These are phyloP conservation scores for Podospora pseudopauciseta DNA, from an alignment of 495 filamentous ascomycete species.

Conservation along the genomic window DNA sequence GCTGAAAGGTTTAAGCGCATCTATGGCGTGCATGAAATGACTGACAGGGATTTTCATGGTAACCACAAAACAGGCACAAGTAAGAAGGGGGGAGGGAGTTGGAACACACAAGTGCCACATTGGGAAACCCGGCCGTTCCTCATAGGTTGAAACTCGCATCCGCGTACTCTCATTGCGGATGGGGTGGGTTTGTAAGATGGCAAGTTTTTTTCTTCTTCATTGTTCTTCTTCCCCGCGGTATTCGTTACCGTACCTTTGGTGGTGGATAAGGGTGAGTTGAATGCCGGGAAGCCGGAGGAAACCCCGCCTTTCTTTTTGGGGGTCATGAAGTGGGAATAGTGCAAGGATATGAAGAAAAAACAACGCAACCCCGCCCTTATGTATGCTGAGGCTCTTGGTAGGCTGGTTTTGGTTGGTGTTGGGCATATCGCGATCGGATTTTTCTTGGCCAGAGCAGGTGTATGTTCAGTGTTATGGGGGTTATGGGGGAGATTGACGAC, in stretches of 20 bases:
- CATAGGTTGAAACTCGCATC: background rate
- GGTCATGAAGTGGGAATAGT: too few relatives aligned
- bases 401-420: background rate
- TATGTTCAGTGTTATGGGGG: background rate
- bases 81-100: background rate
- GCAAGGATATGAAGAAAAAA: background rate
- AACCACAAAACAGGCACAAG: background rate
- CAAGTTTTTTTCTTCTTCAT: background rate
- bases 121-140: background rate
- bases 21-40: slow-evolving; percentile 2
- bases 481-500: background rate
- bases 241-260: background rate
- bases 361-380: background rate
- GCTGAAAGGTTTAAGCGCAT: background rate
- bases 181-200: background rate
- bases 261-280: background rate
- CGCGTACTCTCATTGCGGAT: background rate
- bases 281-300: background rate
- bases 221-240: background rate
- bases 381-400: background rate
- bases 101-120: background rate
- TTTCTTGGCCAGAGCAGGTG: background rate
- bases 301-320: background rate
- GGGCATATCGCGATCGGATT: background rate
- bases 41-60: background rate